These are phyloP conservation scores for Onygenales sp. DNA, from an alignment of 2,329 filamentous ascomycete species.

Conservation along the genomic window DNA sequence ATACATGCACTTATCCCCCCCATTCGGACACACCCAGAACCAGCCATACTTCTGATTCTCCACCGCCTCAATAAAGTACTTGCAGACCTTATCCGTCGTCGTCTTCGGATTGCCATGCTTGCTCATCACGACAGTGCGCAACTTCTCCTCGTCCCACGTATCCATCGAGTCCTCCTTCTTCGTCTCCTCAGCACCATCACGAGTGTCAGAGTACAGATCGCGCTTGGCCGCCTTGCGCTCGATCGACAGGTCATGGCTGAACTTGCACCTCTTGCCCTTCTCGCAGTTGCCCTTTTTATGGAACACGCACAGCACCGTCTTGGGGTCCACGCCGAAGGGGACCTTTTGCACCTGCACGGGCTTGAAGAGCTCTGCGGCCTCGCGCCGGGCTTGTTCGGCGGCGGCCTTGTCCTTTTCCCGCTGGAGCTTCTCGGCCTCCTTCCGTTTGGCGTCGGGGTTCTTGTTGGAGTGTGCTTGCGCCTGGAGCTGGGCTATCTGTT, in stretches of 20 bases:
- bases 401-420: conserved; percentile 85
- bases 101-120: conserved; percentile 97
- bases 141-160: conserved; percentile 95
- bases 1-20: conserved; percentile 97
- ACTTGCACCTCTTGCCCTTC: conserved; percentile 97
- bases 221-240: conserved; percentile 90
- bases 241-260: conserved; percentile 80
- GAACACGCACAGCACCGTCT: conserved; percentile 93
- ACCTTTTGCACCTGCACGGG: conserved; percentile 96
- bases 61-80: conserved; percentile 92
- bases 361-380: conserved; percentile 74
- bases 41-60: conserved; percentile 98
- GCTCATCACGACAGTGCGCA: conserved; percentile 79
- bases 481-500: conserved; percentile 75
- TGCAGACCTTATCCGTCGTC: conserved; percentile 97
- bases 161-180: conserved; percentile 88
- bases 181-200: conserved; percentile 60
- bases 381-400: conserved; percentile 71
- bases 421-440: conserved; percentile 52
- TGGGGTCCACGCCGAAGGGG: conserved; percentile 93
- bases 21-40: conserved; percentile 98
- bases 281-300: conserved; percentile 97
- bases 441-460: conserved; percentile 80
- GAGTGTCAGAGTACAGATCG: conserved; percentile 77
- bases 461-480: conserved; percentile 64